A percentile compares a stretch with the other conserved stretches of the same genome.
Evolutionary conservation across 176 grass and related monocot species (phyloP).

Genomic region (Pharus latifolius): DNA sequence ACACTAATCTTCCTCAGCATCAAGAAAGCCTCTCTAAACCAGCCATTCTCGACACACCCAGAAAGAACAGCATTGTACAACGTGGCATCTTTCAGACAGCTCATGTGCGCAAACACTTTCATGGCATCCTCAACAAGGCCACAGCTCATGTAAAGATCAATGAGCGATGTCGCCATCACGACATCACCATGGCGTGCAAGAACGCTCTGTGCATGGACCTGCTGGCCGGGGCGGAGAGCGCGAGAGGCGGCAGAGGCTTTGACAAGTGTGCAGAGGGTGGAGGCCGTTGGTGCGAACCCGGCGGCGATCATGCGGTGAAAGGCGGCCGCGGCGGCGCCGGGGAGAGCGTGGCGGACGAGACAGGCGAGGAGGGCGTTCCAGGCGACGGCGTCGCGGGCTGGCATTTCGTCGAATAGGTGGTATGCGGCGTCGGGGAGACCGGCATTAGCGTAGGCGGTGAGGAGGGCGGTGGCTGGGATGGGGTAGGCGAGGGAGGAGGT

Average conservation of each 20-base stretch:
- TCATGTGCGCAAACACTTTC: conserved; percentile 11
- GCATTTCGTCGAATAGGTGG: conserved; percentile 57
- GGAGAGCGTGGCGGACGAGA: conserved; percentile 27
- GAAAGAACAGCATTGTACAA: conserved; percentile 40
- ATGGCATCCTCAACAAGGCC: conserved; percentile 36
- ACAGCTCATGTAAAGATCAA: conserved; percentile 55
- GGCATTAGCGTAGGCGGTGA: conserved; percentile 19
- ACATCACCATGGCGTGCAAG: conserved; percentile 6
- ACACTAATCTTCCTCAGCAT: conserved; percentile 12
- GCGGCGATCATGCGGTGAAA: conserved; percentile 22
- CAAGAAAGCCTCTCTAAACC: conserved; percentile 31
- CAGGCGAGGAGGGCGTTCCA: conserved; percentile 59
- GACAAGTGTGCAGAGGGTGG: conserved; percentile 39
- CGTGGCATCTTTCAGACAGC: conserved; percentile 22
- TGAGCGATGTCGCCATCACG: conserved; percentile 28
- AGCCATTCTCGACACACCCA: conserved; percentile 37
- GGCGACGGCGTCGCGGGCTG: conserved; percentile 29
- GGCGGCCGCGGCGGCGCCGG: not conserved
- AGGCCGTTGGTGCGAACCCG: conserved; percentile 13
- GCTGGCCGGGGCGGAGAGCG: conserved; percentile 19
- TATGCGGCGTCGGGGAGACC: conserved; percentile 20
- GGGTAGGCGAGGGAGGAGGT: conserved; percentile 16
- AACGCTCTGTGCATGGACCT: conserved; percentile 40
- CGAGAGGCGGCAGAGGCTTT: conserved; percentile 39
- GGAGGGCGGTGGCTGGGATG: conserved; percentile 44